Evolutionary conservation across 2,329 filamentous ascomycete species (phyloP), one percentile per base, ranked within the genome.

Genomic region (Talaromyces sp.): DNA sequence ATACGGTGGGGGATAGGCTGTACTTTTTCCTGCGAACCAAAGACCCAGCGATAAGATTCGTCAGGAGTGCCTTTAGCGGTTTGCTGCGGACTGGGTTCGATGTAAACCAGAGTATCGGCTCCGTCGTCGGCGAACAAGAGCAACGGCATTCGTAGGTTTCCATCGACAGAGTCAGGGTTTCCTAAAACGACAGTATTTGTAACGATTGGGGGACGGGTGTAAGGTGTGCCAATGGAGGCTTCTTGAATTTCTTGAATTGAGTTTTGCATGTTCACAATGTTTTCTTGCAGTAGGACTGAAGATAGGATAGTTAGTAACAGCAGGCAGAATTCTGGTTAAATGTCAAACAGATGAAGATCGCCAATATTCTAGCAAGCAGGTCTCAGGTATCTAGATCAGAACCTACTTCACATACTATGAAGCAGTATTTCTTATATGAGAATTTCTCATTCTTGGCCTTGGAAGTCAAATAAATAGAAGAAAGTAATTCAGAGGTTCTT

Each of bases 51-150:
- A 19, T 57, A 50, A 33, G 41, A 50, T 28, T 53, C 17, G 40
- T 45, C 10, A 31, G 17, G 8, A 6, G 11, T 54, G 5, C 28
- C 15, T 17, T 41, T 33, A 15, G 25, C 41, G 17, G 13, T 17
- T 13, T 39, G 40, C 56, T 65, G 59, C 3, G 69, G 68, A 1
- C 69, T 64, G 17, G 66, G 57, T 17, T 74, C 73, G 43, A 76
- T 70, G 50, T 69, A 73, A 1, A 73, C 67, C 15, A 74, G 63
- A 0, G 74, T 76, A 59, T 76, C 74, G 28, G 64, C 71, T n/a
- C 67, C 64, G 13, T 63, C 39, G 17, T 61, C 59, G 13, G 56
- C 33, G 21, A 67, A 56, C 33, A 66, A 39, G 5, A 68, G 60
- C 25, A 68, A 46, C 2, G 62, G 62, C 35, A 65, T 58, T 39